Evolutionary conservation across 2,329 filamentous ascomycete species (phyloP).

Genomic region (Stachybotrys chlorohalonatus): DNA sequence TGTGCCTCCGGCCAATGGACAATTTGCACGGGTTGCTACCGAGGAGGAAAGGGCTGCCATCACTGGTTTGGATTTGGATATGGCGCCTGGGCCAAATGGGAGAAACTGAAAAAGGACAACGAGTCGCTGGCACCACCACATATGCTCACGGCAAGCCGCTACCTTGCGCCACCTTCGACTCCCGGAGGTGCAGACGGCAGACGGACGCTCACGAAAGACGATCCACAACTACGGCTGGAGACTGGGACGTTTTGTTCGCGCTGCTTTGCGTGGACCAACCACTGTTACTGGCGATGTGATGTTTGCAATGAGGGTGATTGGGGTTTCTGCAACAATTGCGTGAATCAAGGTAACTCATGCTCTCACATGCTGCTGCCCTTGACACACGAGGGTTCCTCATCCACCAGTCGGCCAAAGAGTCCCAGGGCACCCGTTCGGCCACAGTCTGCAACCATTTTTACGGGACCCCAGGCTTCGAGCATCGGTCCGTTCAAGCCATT

Average conservation of each 20-base stretch:
- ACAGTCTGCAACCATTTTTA: slow-evolving; percentile 37
- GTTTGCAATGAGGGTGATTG: slow-evolving; percentile 86
- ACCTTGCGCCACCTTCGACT: slow-evolving; percentile 37
- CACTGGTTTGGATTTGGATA: slow-evolving; percentile 86
- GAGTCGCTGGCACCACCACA: slow-evolving; percentile 40
- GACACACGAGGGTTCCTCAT: slow-evolving; percentile 43
- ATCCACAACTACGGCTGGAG: slow-evolving; percentile 60
- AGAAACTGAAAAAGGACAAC: slow-evolving; percentile 35
- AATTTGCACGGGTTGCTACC: slow-evolving; percentile 75
- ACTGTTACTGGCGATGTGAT: slow-evolving; percentile 85
- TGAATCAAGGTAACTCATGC: slow-evolving; percentile 74
- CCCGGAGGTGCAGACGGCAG: slow-evolving; percentile 46
- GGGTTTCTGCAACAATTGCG: slow-evolving; percentile 86
- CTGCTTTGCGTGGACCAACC: slow-evolving; percentile 65
- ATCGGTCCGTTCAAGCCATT: slow-evolving; percentile 56
- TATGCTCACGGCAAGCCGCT: slow-evolving; percentile 49
- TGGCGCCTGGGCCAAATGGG: slow-evolving; percentile 59
- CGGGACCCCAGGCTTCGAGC: slow-evolving; percentile 33
- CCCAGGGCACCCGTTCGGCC: slow-evolving; percentile 34
- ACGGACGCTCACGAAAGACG: slow-evolving; percentile 53
- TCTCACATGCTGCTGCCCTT: slow-evolving; percentile 74
- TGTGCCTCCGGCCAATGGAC: slow-evolving; percentile 68
- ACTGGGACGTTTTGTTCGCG: slow-evolving; percentile 77
- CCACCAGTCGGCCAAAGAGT: slow-evolving; percentile 26
- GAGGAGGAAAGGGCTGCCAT: slow-evolving; percentile 64